Base-by-base conservation (phyloP, 1,284 basidiomycete species). In the Hypsizygus ulmarius region DNA sequence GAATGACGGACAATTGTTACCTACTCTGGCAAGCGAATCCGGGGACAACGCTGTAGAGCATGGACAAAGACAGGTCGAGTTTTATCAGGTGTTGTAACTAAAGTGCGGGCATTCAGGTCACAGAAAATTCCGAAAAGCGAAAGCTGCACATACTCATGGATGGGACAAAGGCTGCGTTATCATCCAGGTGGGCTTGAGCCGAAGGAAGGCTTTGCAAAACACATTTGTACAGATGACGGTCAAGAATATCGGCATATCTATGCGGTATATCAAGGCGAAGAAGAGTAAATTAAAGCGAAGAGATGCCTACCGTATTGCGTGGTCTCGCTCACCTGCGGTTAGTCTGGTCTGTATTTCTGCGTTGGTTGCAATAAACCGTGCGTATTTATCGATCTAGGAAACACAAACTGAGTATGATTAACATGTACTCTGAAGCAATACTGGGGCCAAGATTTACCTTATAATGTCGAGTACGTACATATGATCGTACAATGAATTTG, bases 401-500 rank as follows among this genome's bases (percentile, higher is more conserved):
- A 42, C 40, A 43, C 40, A 37, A 42, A 41, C 59, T 60, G 55
- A 54, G 58, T 54, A 54, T 54, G 35, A 51, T 43, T 35, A 39
- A 51, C 38, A 45, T 32, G 38, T 30, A 39, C 39, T 16, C 44
- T 5, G 14, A n/a, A 7, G 12, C 34, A 9, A 32, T 30, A 29
- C 35, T 12, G 18, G 28, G 25, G 40, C 11, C 29, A 6, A 28
- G 18, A 53, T 74, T 42, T 51, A 89, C 93, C 78, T 97, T 97
- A 73, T 79, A 83, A 45, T 95, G 64, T 52, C 93, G 74, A 29
- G 87, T 90, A n/a, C 93, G 78, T 3, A 95, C 78, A 63, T 95
- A 96, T 1, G 87, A 88, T 47, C 92, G 71, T 16, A 95, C 82
- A 50, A 95, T 79, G 62, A 91, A 97, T 67, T 93, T 93, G 59